Conservation (phyloP, 108 stramenopile genomes). For the Pseudonitzschia delicatissima region DNA sequence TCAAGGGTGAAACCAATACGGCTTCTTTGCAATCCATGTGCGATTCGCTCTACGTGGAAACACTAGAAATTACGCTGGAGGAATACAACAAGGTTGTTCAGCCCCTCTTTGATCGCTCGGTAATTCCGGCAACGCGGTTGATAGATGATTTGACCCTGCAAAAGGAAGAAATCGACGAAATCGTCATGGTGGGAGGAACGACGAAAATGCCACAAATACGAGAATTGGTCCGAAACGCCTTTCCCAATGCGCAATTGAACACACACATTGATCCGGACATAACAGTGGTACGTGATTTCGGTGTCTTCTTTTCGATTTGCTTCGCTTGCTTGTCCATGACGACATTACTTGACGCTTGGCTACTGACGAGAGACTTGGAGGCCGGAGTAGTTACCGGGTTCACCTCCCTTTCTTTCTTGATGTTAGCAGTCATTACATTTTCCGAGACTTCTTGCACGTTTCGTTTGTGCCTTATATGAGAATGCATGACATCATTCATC, state of each 20-base stretch:
- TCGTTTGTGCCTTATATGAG: not conserved
- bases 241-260: constrained; percentile 72
- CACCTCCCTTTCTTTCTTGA: constrained; percentile 47
- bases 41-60: constrained; percentile 34
- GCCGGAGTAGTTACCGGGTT: constrained; percentile 77
- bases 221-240: constrained; percentile 68
- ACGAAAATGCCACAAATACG: constrained; percentile 93
- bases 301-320: not conserved
- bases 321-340: constrained; percentile 29
- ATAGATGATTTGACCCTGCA: constrained; percentile 77
- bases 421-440: constrained; percentile 35
- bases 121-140: constrained; percentile 70
- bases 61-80: constrained; percentile 53
- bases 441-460: constrained; percentile 40
- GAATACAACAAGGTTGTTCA: constrained; percentile 71
- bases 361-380: constrained; percentile 51
- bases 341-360: constrained; percentile 66
- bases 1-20: too few species aligned
- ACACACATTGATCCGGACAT: constrained; percentile 96
- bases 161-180: constrained; percentile 90
- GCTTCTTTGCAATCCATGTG: constrained; percentile 41
- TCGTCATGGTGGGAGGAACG: constrained; percentile 98
- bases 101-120: constrained; percentile 74
- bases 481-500: not conserved
- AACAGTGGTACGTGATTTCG: constrained; percentile 53